Evolutionary conservation across 2,329 filamentous ascomycete species (phyloP), one percentile per base, ranked within the genome.

Genomic region (Trichoderma cornu-damae): DNA sequence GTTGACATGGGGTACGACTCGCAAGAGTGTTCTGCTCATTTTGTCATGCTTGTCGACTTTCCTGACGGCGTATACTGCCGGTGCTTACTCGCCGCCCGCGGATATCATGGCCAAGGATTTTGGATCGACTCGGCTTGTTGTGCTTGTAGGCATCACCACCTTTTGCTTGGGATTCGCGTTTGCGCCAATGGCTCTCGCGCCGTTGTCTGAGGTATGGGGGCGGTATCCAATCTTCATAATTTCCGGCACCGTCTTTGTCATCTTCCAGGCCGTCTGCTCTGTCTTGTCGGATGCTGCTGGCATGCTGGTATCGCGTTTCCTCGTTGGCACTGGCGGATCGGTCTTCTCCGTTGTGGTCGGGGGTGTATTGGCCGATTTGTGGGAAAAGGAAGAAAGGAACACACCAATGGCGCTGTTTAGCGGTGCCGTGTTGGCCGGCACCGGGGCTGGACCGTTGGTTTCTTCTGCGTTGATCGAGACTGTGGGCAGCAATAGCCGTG

Each of bases 381-480:
- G 91, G 74, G 82, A 86, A 47, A 84, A 89, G 8, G 75, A 88
- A 59, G 85, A 89, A 43, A 79, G 93, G 32, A 96, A 96, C 65
- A 90, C 87, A 0, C 89, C 92, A 0, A 96, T 96, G 93, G 87
- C 90, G 0, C 69, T 96, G 0, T 96, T 96, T 70, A 88, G 87
- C n/a, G 89, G 87, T 0, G 77, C 79, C 3, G 91, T 90, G 0
- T 75, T 96, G 0, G 79, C 87, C 8, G 93, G 90, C 0, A 95
- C 90, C 0, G 90, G 90, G 0, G 73, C 87, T 1, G 92, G 91
- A 0, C 91, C 91, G 0, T 67, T 96, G 6, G 75, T 91, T 0
- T 81, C 81, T 4, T 83, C 88, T 0, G 82, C 86, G 44, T 83
- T 96, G 61, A 82, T 86, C 0, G 74, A 88, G 34, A 77, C 82